Percentiles rank a stretch among this genome's conserved stretches.
Conservation (phyloP, 78 protist species). For the Dictyostelium firmibasis region DNA sequence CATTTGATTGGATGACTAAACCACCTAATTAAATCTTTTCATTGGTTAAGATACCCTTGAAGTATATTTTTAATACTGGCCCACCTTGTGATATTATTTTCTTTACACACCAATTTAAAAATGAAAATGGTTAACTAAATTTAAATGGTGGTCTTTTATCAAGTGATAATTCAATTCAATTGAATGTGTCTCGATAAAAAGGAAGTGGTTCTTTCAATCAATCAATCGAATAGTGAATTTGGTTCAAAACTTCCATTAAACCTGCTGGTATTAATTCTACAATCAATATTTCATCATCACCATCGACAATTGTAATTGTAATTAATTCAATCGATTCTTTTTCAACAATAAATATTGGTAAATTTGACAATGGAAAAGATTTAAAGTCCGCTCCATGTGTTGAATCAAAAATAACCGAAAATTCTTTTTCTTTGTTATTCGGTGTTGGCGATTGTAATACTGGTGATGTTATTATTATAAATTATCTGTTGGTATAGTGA, state of each 20-base stretch:
- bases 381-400: not conserved
- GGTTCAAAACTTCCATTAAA: not conserved
- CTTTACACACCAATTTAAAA: not conserved
- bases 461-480: not conserved
- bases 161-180: not conserved
- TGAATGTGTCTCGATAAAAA: not conserved
- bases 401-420: not conserved
- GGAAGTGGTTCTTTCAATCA: not conserved
- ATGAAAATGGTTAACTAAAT: not conserved
- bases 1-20: too few relatives aligned
- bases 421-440: not conserved
- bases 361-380: not conserved
- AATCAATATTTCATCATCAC: not conserved
- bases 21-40: too few relatives aligned
- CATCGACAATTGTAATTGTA: not conserved
- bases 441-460: not conserved
- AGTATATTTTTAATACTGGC: too few relatives aligned
- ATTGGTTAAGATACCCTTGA: too few relatives aligned
- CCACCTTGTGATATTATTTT: not conserved
- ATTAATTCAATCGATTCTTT: not conserved
- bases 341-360: not conserved
- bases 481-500: not conserved
- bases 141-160: not conserved
- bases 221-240: not conserved
- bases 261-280: too few relatives aligned